Evolutionary conservation across 768 basidiomycete genomes (phyloP).

Genomic region (Hemileccinum rubropunctum): DNA sequence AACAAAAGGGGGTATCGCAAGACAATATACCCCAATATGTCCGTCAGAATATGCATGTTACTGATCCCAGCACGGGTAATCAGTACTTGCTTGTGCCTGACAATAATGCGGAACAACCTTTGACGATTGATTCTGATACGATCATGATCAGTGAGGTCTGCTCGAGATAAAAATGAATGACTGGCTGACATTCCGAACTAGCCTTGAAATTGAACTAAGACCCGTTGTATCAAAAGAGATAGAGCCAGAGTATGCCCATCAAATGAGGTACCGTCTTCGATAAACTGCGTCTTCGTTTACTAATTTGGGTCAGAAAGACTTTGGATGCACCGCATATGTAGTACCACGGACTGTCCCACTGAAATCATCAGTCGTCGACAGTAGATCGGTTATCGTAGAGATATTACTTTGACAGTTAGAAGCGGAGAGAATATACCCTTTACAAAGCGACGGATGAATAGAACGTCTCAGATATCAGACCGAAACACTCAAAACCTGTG

Average conservation of each 20-base stretch:
- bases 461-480: too few species aligned
- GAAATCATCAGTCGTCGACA: too few species aligned
- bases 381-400: too few species aligned
- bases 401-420: too few species aligned
- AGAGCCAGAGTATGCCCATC: not conserved
- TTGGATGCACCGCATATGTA: not conserved
- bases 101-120: not conserved
- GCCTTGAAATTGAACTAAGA: not conserved
- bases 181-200: not conserved
- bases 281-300: not conserved
- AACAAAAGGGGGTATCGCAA: constrained; percentile 1
- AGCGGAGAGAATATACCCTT: too few species aligned
- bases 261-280: not conserved
- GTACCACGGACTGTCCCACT: too few species aligned
- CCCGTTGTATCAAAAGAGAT: not conserved
- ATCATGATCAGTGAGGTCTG: constrained; percentile 5
- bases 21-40: constrained; percentile 6
- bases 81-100: constrained; percentile 5
- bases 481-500: too few species aligned
- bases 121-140: not conserved
- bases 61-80: constrained; percentile 6
- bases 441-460: too few species aligned
- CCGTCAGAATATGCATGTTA: not conserved
- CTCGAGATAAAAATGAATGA: not conserved
- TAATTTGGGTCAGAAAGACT: not conserved